phyloP scores from a whole-genome alignment of 2,329 filamentous ascomycete genomes.

The Chaetomium olivaceum region DNA sequence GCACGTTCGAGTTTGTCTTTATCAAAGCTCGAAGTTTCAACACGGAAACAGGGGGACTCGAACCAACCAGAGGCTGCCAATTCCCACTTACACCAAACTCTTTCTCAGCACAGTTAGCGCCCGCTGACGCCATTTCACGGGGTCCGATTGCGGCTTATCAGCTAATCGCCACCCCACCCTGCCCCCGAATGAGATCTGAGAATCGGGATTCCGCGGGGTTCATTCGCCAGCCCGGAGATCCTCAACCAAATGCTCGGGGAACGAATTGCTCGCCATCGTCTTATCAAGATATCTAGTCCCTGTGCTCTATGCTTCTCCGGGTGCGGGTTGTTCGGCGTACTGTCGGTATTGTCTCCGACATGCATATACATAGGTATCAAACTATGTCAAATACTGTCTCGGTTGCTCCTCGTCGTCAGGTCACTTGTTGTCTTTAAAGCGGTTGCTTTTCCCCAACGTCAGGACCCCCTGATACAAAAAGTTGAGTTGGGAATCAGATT shows the following conservation, averaged over 20 bases:
- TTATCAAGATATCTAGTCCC: constrained; percentile 7
- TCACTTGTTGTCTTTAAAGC: too few species aligned
- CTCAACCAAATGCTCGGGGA: not conserved
- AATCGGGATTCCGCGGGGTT: constrained; percentile 24
- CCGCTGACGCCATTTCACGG: constrained; percentile 34
- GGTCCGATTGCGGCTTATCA: constrained; percentile 23
- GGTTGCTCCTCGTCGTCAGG: too few species aligned
- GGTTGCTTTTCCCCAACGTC: not conserved
- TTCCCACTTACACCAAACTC: constrained; percentile 29
- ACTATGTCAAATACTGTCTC: not conserved
- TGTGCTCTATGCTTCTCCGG: not conserved
- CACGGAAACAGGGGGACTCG: not conserved
- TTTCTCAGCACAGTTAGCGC: constrained; percentile 28
- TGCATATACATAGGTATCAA: not conserved
- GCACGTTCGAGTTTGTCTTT: constrained; percentile 23
- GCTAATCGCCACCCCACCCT: constrained; percentile 26
- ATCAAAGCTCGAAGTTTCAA: constrained; percentile 7
- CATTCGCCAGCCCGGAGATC: constrained; percentile 22
- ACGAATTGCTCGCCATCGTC: constrained; percentile 1
- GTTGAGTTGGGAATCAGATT: not conserved
- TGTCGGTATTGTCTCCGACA: not conserved
- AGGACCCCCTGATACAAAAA: not conserved
- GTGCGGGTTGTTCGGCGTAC: not conserved
- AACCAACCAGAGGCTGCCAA: constrained; percentile 26
- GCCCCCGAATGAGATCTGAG: not conserved